Evolutionary conservation across 106 monocot species (phyloP).

Genomic region (Gastrodia elata): DNA sequence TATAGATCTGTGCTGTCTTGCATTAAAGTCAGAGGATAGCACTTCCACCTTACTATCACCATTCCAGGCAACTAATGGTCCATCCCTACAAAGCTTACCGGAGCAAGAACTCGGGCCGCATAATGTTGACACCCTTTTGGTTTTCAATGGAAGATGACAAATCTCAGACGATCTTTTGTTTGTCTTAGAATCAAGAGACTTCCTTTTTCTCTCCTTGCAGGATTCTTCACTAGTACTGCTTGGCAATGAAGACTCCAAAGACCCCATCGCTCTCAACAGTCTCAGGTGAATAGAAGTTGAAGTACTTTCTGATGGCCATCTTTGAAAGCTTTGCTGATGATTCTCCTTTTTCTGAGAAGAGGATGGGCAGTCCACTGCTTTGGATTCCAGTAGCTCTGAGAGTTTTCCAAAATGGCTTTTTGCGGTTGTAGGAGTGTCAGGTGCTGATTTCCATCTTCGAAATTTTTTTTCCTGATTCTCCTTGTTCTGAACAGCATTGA

Average conservation of each 20-base stretch:
- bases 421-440: background rate
- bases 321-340: constrained; percentile 8
- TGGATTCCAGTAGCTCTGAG: constrained; percentile 18
- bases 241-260: background rate
- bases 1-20: background rate
- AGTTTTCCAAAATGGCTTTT: constrained; percentile 1
- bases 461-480: constrained; percentile 10
- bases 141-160: background rate
- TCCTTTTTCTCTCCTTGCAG: background rate
- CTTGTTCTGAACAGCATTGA: background rate
- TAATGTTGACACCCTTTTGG: background rate
- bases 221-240: constrained; percentile 1
- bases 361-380: constrained; percentile 11
- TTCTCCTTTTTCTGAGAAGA: background rate
- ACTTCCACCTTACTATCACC: background rate
- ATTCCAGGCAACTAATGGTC: background rate
- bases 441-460: background rate
- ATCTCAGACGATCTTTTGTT: background rate
- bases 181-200: background rate
- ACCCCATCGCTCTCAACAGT: background rate
- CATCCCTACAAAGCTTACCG: background rate
- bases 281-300: background rate
- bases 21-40: background rate
- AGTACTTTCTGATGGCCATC: background rate
- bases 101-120: background rate